phyloP scores from a whole-genome alignment of 2,329 filamentous ascomycete species.

The Monilinia laxa region DNA sequence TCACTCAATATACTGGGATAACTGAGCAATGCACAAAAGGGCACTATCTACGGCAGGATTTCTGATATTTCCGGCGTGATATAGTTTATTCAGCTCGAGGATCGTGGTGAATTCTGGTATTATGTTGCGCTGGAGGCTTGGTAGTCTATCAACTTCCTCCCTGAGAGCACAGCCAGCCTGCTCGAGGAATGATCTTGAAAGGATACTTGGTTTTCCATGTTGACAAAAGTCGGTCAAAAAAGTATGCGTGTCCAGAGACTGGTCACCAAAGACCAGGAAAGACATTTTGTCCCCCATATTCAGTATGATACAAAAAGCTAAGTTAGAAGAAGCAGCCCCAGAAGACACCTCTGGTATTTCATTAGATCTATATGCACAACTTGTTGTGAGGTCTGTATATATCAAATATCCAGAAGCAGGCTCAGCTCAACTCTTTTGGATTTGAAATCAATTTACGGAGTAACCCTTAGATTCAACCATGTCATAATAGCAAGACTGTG shows the following conservation, averaged over 20 bases:
- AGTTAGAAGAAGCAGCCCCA: slow-evolving; percentile 11
- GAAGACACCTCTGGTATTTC: slow-evolving; percentile 17
- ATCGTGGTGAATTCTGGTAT: slow-evolving; percentile 63
- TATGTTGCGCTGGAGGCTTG: slow-evolving; percentile 54
- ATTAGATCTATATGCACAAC: slow-evolving; percentile 18
- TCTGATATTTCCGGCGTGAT: slow-evolving; percentile 57
- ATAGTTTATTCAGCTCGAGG: slow-evolving; percentile 63
- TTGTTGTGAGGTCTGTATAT: slow-evolving; percentile 5
- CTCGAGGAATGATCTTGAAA: slow-evolving; percentile 62
- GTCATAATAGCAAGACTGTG: slow-evolving; percentile 19
- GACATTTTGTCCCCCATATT: slow-evolving; percentile 43
- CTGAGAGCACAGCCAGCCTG: slow-evolving; percentile 57
- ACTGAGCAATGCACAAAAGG: slow-evolving; percentile 62
- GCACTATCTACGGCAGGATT: slow-evolving; percentile 64
- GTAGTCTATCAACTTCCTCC: slow-evolving; percentile 58
- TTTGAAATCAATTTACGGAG: slow-evolving; percentile 24
- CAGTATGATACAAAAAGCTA: slow-evolving; percentile 18
- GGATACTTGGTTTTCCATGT: slow-evolving; percentile 47
- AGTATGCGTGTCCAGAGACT: slow-evolving; percentile 65
- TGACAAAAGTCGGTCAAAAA: slow-evolving; percentile 58
- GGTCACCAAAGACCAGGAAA: slow-evolving; percentile 68
- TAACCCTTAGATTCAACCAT: slow-evolving; percentile 20
- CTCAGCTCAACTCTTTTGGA: slow-evolving; percentile 18
- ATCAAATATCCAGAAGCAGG: slow-evolving; percentile 11
- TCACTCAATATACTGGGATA: slow-evolving; percentile 69